These are phyloP conservation scores for Dipodascus albidus DNA, from an alignment of 805 yeast species.

Conservation along the genomic window DNA sequence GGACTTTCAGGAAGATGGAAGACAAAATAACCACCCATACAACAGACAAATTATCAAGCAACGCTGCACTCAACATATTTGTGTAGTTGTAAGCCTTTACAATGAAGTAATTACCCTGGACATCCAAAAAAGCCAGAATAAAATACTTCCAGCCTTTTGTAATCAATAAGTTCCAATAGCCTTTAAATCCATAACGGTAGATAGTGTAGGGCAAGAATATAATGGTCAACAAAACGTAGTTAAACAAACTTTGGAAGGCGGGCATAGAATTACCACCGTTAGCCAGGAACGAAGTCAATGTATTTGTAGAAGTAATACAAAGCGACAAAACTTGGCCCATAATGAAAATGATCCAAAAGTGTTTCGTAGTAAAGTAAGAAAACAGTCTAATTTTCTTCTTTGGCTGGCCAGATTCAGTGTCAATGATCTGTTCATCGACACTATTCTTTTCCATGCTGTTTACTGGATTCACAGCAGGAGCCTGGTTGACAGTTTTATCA, in stretches of 20 bases:
- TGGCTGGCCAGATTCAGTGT: background rate
- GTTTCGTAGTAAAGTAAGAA: slow-evolving; percentile 22
- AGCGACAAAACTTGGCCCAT: slow-evolving; percentile 33
- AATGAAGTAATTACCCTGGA: slow-evolving; percentile 36
- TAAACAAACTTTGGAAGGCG: slow-evolving; percentile 33
- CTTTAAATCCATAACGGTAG: slow-evolving; percentile 28
- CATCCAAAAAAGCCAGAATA: slow-evolving; percentile 33
- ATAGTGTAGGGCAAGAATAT: slow-evolving; percentile 30
- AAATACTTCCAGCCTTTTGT: slow-evolving; percentile 34
- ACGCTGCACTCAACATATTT: slow-evolving; percentile 31
- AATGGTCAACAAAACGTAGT: slow-evolving; percentile 28
- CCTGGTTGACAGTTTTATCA: background rate
- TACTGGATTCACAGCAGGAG: background rate
- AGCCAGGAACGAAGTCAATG: slow-evolving; percentile 31
- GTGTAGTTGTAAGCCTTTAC: slow-evolving; percentile 35
- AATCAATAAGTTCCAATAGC: slow-evolving; percentile 22
- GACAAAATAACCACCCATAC: slow-evolving; percentile 33
- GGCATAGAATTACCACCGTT: slow-evolving; percentile 30
- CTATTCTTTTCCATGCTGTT: background rate
- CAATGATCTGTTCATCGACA: background rate
- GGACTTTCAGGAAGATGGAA: slow-evolving; percentile 30
- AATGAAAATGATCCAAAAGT: slow-evolving; percentile 31
- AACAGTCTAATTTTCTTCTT: slow-evolving; percentile 10
- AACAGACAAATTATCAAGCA: slow-evolving; percentile 35
- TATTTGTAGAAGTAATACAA: slow-evolving; percentile 32